phyloP scores from a whole-genome alignment of 2,329 filamentous ascomycete genomes.

The Lachnellula willkommii region DNA sequence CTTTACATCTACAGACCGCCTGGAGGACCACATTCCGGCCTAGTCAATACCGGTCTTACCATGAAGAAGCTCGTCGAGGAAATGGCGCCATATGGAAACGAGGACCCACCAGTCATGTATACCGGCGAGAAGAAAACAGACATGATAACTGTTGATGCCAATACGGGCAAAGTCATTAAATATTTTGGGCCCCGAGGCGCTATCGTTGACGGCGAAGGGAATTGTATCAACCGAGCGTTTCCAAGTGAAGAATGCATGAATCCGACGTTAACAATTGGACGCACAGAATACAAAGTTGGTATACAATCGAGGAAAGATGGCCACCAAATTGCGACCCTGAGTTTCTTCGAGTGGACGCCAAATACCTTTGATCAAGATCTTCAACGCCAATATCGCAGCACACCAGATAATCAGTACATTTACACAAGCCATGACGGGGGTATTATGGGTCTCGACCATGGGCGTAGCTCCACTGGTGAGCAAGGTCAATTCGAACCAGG shows the following conservation, averaged over 20 bases:
- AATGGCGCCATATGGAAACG: slow-evolving; percentile 68
- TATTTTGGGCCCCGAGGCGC: slow-evolving; percentile 73
- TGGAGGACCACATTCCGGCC: slow-evolving; percentile 49
- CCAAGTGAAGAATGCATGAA: slow-evolving; percentile 67
- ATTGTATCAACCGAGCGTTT: slow-evolving; percentile 61
- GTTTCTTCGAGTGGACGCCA: slow-evolving; percentile 89
- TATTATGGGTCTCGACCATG: slow-evolving; percentile 72
- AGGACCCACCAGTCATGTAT: slow-evolving; percentile 76
- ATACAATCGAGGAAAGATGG: slow-evolving; percentile 73
- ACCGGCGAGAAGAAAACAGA: slow-evolving; percentile 88
- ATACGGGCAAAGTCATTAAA: slow-evolving; percentile 74
- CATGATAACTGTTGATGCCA: slow-evolving; percentile 82
- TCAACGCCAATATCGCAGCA: slow-evolving; percentile 70
- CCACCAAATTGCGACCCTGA: slow-evolving; percentile 78
- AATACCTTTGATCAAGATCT: slow-evolving; percentile 90
- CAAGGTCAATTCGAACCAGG: slow-evolving; percentile 18
- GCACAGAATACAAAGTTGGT: slow-evolving; percentile 82
- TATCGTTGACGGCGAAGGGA: slow-evolving; percentile 64
- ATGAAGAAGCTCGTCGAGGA: slow-evolving; percentile 88
- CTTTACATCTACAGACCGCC: slow-evolving; percentile 80
- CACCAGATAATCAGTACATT: slow-evolving; percentile 84
- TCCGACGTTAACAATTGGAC: slow-evolving; percentile 75
- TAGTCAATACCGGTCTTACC: slow-evolving; percentile 64
- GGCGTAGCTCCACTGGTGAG: slow-evolving; percentile 31
- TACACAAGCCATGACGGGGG: slow-evolving; percentile 81